A percentile compares a stretch with the other conserved stretches of the same genome.
phyloP scores from a whole-genome alignment of 495 filamentous ascomycete genomes.

The Hypoxylon rickii region DNA sequence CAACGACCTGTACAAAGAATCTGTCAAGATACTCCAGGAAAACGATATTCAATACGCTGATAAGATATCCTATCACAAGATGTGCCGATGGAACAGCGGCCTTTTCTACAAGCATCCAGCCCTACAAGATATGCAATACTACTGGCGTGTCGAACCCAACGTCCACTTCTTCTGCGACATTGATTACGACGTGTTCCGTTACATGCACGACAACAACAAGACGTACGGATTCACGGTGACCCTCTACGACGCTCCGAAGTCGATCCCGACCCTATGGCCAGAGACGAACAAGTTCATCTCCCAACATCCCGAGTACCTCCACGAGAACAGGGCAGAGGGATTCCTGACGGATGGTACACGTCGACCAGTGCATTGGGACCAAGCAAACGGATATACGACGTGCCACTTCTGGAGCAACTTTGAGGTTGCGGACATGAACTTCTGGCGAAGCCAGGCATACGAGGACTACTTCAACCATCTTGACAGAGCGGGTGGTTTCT shows the following conservation, averaged over 20 bases:
- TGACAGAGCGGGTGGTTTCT: conserved; percentile 94
- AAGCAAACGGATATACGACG: conserved; percentile 93
- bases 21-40: conserved; percentile 78
- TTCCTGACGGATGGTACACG: conserved; percentile 82
- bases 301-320: conserved; percentile 79
- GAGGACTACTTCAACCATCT: conserved; percentile 96
- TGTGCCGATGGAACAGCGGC: conserved; percentile 99
- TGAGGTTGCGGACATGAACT: conserved; percentile 92
- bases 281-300: conserved; percentile 88
- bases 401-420: conserved; percentile 99
- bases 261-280: conserved; percentile 91
- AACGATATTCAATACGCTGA: conserved; percentile 86
- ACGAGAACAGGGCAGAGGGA: conserved; percentile 79
- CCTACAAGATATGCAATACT: conserved; percentile 79
- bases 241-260: conserved; percentile 87
- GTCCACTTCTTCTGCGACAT: conserved; percentile 99
- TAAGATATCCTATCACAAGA: conserved; percentile 93
- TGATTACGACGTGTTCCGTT: conserved; percentile 98
- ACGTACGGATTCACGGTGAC: conserved; percentile 99
- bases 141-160: conserved; percentile 99
- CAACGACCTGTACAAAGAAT: conserved; percentile 81
- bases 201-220: conserved; percentile 96
- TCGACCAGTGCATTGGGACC: conserved; percentile 76
- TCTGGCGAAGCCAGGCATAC: conserved; percentile 91
- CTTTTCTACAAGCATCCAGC: conserved; percentile 97